Base-by-base conservation (phyloP, 2,329 filamentous ascomycete genomes). In the Fusarium torreyae region DNA sequence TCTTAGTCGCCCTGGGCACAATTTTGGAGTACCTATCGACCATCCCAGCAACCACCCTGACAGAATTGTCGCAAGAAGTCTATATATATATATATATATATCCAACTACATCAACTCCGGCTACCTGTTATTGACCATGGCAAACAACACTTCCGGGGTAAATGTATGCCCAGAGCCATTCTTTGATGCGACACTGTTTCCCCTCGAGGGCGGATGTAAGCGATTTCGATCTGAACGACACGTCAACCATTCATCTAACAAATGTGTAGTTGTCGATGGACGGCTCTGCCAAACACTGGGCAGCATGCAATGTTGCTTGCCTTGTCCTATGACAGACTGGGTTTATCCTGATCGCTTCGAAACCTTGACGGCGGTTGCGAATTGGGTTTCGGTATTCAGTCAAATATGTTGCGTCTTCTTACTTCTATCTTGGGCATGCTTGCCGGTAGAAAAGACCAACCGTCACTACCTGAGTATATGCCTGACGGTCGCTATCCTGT, bases 381-480 rank as follows among this genome's bases (percentile, higher is more conserved):
- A 94, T 79, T 97, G 93, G 89, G 84, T 98, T 58, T 94, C 93
- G 68, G 89, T 97, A 17, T 88, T 86, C 11, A 89, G 93, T 56
- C 86, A 94, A 42, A 81, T 91, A 48, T 89, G 92, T 72, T 91
- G 92, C 65, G 75, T 89, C 17, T 95, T 96, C 75, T 83, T 98
- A 57, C 82, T 98, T 17, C 52, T 93, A 7, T 97, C 94, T 7
- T 98, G 94, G 85, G 82, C 89, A 5, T 85, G 91, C 15, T 84
- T 99, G 22, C 94, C 96, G 0, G 89, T 93, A 24, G 94, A 97
- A 74, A 95, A 93, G 83, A 98, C 96, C 8, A 89, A 94, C 76
- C 90, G 94, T 54, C 96, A 99, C 79, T 98, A 98, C 76, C 84
- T 99, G 38, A 98, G 93, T 77, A 91, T 98, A 69, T 96, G 94